Percentiles rank a stretch among this genome's conserved stretches.
These are phyloP conservation scores for Trichoderma parareesei DNA, from an alignment of 495 filamentous ascomycete genomes.

Conservation along the genomic window DNA sequence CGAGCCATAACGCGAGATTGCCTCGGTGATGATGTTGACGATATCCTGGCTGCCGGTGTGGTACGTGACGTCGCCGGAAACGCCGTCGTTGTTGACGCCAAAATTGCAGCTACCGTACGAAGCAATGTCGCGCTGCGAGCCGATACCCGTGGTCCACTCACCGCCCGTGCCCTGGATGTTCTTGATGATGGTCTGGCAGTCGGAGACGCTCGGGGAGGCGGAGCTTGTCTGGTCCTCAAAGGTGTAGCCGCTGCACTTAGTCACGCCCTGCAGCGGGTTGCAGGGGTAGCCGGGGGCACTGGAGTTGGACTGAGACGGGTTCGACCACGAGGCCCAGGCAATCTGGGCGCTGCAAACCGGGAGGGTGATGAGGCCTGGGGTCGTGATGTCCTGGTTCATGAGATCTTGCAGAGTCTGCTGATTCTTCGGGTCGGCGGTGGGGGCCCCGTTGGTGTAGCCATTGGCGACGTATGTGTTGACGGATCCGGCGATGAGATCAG, in stretches of 20 bases:
- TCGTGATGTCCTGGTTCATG: constrained; percentile 20
- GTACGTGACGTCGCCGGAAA: constrained; percentile 16
- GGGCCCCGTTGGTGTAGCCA: constrained; percentile 23
- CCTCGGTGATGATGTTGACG: constrained; percentile 22
- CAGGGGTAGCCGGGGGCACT: constrained; percentile 24
- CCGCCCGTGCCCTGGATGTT: constrained; percentile 24
- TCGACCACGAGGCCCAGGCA: constrained; percentile 19
- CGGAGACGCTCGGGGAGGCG: constrained; percentile 22
- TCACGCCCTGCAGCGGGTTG: constrained; percentile 17
- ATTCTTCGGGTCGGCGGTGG: constrained; percentile 17
- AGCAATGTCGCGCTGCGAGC: constrained; percentile 15
- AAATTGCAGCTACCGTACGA: constrained; percentile 15
- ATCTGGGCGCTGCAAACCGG: constrained; percentile 25
- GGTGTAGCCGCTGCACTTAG: constrained; percentile 21
- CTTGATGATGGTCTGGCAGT: constrained; percentile 25
- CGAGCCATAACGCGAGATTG: constrained; percentile 17
- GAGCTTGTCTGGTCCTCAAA: constrained; percentile 23
- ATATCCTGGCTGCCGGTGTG: constrained; percentile 22
- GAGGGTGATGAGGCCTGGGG: constrained; percentile 24
- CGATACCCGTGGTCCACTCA: constrained; percentile 12
- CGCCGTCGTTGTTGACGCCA: constrained; percentile 13
- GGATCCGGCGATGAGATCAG: constrained; percentile 23
- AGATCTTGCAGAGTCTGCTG: constrained; percentile 17
- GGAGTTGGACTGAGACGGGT: constrained; percentile 1
- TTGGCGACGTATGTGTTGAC: constrained; percentile 25